phyloP scores from a whole-genome alignment of 1,284 basidiomycete genomes.

The Ceratobasidium sp. region DNA sequence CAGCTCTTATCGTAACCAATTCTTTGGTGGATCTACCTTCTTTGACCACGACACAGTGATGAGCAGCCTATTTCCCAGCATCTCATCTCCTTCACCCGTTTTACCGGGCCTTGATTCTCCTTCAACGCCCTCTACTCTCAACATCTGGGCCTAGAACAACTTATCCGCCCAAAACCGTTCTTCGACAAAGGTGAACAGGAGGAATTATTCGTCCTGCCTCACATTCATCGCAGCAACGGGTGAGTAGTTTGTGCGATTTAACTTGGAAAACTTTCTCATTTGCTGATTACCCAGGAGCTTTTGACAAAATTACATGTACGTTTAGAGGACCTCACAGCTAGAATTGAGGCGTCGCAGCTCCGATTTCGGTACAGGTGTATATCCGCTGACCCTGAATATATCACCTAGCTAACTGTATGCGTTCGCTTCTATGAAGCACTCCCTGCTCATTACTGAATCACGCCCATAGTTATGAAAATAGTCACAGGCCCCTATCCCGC shows the following conservation, averaged over 20 bases:
- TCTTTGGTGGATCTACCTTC: neutral
- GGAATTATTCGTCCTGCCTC: constrained; percentile 64
- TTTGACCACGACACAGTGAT: neutral
- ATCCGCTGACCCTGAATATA: neutral
- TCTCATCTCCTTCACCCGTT: neutral
- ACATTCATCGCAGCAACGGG: constrained; percentile 67
- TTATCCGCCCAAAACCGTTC: too few relatives aligned
- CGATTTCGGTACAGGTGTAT: constrained; percentile 66
- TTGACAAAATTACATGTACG: constrained; percentile 74
- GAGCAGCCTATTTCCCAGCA: neutral
- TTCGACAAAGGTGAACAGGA: too few relatives aligned
- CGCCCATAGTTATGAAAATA: neutral
- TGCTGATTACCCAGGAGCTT: constrained; percentile 73
- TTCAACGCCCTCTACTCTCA: neutral
- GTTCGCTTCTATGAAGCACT: neutral
- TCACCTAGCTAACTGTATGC: neutral
- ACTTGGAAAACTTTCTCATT: constrained; percentile 69
- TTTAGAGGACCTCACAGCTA: constrained; percentile 55
- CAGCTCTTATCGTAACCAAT: neutral
- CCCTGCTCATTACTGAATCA: neutral
- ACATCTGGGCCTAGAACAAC: too few relatives aligned
- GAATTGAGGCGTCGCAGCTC: constrained; percentile 68
- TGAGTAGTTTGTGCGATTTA: constrained; percentile 66
- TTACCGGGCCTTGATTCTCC: neutral
- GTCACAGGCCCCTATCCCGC: neutral